Base-by-base conservation (phyloP, 441 rosid genomes). In the Croton setiger region DNA sequence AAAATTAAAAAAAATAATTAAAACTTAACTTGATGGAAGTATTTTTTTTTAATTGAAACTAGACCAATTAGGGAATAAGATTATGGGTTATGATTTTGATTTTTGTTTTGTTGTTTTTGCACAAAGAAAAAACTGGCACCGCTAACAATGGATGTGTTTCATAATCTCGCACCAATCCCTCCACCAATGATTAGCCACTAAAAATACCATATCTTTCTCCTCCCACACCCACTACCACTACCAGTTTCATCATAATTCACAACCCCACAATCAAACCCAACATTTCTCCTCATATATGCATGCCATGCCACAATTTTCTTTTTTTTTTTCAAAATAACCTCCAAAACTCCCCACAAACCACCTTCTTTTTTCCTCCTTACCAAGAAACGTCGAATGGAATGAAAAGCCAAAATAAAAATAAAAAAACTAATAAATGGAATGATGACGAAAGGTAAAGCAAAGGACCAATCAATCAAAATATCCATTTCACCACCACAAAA, bases 141-240 rank as follows among this genome's bases (percentile, higher is more conserved):
- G 69, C 59, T 41, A 48, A 66, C 48, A 36, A 68, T 14, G 69
- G 69, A 15, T 54, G 39, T 69, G 78, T 73, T 76, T 78, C 84
- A 76, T 62, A 48, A 75, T 64, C 41, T 68, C 8, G 53, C 61
- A 63, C 79, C 64, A 63, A 73, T n/a, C 23, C 23, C 41, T 52
- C 54, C 53, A 43, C 48, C 63, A 72, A 71, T 73, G 70, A 77
- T 79, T 75, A 68, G 57, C 35, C 60, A 36, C 49, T 53, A 55
- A 18, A 41, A 55, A 58, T 31, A 63, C 67, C n/a, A n/a, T 13
- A 66, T 48, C 56, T 17, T 36, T 51, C 33, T 60, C 11, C 17
- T 65, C 67, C 66, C 11, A n/a, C n/a, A n/a, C 60, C 72, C 49
- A 64, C 64, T 56, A 56, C 63, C 20, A 36, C 63, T 61, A 21